phyloP scores from a whole-genome alignment of 2,329 filamentous ascomycete genomes.

The Sporothrix schenckii region DNA sequence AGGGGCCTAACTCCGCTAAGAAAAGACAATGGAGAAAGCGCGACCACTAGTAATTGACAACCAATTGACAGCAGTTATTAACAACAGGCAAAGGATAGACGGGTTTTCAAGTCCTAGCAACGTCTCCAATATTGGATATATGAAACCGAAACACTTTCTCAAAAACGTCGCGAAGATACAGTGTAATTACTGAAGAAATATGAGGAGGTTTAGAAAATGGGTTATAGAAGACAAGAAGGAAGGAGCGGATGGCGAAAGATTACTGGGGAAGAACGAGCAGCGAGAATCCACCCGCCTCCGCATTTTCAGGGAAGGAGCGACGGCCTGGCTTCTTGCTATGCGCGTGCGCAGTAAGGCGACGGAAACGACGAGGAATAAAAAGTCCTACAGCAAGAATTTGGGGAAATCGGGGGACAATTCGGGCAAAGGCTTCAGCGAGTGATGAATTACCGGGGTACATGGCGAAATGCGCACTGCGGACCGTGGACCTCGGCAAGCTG shows the following conservation, averaged over 20 bases:
- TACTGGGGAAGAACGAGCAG: background rate
- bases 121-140: conserved; percentile 21
- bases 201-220: background rate
- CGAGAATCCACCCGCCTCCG: conserved; percentile 24
- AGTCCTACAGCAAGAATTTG: conserved; percentile 20
- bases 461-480: background rate
- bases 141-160: background rate
- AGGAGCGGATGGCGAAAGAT: conserved; percentile 15
- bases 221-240: background rate
- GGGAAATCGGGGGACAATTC: conserved; percentile 15
- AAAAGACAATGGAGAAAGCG: conserved; percentile 23
- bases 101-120: background rate
- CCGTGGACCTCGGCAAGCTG: conserved; percentile 30
- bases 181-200: background rate
- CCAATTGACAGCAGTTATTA: background rate
- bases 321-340: too few species aligned
- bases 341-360: background rate
- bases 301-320: conserved; percentile 24
- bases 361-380: background rate
- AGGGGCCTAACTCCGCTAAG: conserved; percentile 24
- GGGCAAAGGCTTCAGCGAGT: background rate
- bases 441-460: conserved; percentile 17
- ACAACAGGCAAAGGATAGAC: too few species aligned
- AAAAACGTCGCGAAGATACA: background rate
- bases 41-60: conserved; percentile 11